These are phyloP conservation scores for Pyrenula massariospora DNA, from an alignment of 495 filamentous ascomycete genomes.

Conservation along the genomic window DNA sequence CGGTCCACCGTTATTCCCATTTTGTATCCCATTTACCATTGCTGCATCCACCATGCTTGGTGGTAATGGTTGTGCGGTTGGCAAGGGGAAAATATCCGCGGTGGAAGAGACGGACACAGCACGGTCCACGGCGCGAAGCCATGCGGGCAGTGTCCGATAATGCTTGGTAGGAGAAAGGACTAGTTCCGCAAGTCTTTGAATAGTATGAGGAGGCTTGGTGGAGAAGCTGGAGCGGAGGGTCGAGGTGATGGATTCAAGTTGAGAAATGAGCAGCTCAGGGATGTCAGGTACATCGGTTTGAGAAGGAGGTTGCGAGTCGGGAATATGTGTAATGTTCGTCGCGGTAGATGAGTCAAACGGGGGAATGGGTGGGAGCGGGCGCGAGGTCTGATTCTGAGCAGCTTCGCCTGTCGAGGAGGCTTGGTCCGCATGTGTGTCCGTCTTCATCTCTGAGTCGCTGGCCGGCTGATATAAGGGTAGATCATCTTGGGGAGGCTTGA, in stretches of 20 bases:
- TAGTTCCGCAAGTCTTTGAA: constrained; percentile 91
- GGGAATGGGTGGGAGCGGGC: constrained; percentile 24
- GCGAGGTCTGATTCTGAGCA: constrained; percentile 21
- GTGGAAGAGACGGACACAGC: constrained; percentile 85
- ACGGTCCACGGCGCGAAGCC: constrained; percentile 82
- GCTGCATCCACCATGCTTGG: not conserved
- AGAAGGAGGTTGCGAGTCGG: constrained; percentile 30
- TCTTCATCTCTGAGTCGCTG: constrained; percentile 1
- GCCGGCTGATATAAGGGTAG: constrained; percentile 11
- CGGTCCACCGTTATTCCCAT: constrained; percentile 13
- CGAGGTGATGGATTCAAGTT: constrained; percentile 53
- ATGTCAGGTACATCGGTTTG: constrained; percentile 40
- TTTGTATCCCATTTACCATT: constrained; percentile 24
- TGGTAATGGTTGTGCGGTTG: constrained; percentile 28
- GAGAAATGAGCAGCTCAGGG: constrained; percentile 49
- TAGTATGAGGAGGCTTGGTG: constrained; percentile 73
- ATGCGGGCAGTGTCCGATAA: constrained; percentile 70
- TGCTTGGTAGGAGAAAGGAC: constrained; percentile 63
- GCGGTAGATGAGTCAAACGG: constrained; percentile 19
- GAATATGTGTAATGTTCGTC: constrained; percentile 23
- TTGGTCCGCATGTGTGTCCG: not conserved
- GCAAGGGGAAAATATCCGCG: constrained; percentile 71
- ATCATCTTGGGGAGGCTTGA: constrained; percentile 19
- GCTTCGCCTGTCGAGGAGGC: constrained; percentile 41
- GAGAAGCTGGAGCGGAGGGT: constrained; percentile 59